Evolutionary conservation across 2,329 filamentous ascomycete genomes (phyloP).

Genomic region (Fusarium sublunatum): DNA sequence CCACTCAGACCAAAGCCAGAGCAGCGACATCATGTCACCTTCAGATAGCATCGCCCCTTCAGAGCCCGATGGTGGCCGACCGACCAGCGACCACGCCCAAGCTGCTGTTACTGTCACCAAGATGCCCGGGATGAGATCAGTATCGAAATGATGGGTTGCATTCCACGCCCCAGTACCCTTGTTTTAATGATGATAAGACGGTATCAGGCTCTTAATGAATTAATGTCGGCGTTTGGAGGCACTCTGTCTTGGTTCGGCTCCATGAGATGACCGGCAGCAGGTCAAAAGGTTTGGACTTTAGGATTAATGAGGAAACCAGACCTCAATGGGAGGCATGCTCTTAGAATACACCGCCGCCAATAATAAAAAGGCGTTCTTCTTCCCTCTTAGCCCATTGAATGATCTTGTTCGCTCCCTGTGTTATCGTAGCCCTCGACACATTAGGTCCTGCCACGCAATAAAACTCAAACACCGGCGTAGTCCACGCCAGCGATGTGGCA

Average conservation of each 20-base stretch:
- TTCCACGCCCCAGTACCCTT: constrained; percentile 6
- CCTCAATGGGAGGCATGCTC: constrained; percentile 32
- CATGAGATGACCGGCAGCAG: constrained; percentile 31
- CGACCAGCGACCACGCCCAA: constrained; percentile 19
- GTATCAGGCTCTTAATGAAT: constrained; percentile 36
- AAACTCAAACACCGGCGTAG: constrained; percentile 90
- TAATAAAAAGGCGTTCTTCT: constrained; percentile 94
- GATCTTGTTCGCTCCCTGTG: constrained; percentile 87
- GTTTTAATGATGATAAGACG: constrained; percentile 23
- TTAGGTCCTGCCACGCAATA: constrained; percentile 92
- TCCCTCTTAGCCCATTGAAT: constrained; percentile 92
- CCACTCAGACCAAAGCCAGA: constrained; percentile 27
- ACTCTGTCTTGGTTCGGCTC: constrained; percentile 28
- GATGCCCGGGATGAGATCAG: constrained; percentile 26
- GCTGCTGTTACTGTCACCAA: constrained; percentile 31
- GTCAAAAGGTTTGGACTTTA: constrained; percentile 35
- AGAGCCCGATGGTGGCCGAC: constrained; percentile 26
- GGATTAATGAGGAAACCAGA: constrained; percentile 31
- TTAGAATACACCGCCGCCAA: constrained; percentile 90
- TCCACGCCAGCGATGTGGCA: constrained; percentile 86
- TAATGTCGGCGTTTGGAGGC: constrained; percentile 44
- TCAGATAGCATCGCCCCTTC: constrained; percentile 30
- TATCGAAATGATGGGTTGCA: constrained; percentile 19
- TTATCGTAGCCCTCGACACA: constrained; percentile 71
- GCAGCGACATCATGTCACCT: constrained; percentile 30